Evolutionary conservation across 768 basidiomycete genomes (phyloP), one percentile per base, ranked within the genome.

Genomic region (Lepiota brunneoincarnata): DNA sequence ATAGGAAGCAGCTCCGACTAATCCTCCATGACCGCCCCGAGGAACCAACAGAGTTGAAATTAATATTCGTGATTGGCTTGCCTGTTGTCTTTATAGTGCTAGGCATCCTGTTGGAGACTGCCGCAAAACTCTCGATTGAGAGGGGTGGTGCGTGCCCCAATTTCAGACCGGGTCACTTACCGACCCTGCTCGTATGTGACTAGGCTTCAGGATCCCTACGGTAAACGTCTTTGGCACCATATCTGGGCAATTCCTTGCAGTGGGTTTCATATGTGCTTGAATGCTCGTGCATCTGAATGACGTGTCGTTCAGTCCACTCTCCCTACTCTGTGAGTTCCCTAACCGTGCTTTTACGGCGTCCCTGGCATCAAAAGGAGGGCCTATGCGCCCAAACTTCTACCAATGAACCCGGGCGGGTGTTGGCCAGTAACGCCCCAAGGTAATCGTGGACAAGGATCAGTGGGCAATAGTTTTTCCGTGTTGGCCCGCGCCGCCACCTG

Each of bases 171-270:
- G 51, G 47, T 7, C 26, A 28, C 28, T 23, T 35, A 31, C 4
- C 24, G 34, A 35, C n/a, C n/a, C n/a, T 14, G 9, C 21, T 34
- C 36, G 43, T 42, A 18, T 20, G 47, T 17, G 21, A 38, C 28
- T 56, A 86, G 84, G 86, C 17, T 87, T 82, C 58, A 31, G 54
- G 28, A 81, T 85, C 17, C 80, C 81, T 54, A 69, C 78, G 0
- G 75, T 85, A 38, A 81, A 83, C 59, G 67, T 79, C 0, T 77
- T 86, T 57, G 66, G 69, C 5, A 64, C 79, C 21, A 73, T 76
- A 6, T 82, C 82, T 11, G 70, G 69, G 3, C 75, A 77, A 58
- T 79, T 77, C 57, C 60, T 68, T 63, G 76, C 70, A 60, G 81
- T 73, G 55, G 40, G 71, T 64, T 12, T 21, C 17, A 28, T 28